phyloP scores from a whole-genome alignment of 2,329 filamentous ascomycete genomes.

The Incumbomyces lentus region DNA sequence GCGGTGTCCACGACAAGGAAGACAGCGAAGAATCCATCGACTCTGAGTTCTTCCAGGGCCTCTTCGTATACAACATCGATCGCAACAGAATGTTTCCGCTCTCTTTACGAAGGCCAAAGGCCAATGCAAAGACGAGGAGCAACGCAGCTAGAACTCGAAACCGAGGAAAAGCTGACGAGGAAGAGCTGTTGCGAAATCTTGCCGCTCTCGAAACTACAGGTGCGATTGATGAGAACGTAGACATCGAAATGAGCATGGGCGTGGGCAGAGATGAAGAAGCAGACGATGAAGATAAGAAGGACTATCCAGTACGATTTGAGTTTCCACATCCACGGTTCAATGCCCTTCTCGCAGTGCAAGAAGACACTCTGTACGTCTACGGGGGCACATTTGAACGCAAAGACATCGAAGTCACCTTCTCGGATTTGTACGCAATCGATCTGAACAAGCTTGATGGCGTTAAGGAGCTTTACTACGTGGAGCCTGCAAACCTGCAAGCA shows the following conservation, averaged over 20 bases:
- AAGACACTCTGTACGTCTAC: slow-evolving; percentile 86
- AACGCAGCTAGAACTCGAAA: slow-evolving; percentile 41
- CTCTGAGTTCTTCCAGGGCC: slow-evolving; percentile 87
- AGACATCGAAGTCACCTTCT: slow-evolving; percentile 89
- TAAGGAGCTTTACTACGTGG: slow-evolving; percentile 77
- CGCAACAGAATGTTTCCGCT: slow-evolving; percentile 90
- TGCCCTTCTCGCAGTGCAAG: slow-evolving; percentile 77
- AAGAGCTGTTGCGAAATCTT: slow-evolving; percentile 77
- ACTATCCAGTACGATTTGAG: slow-evolving; percentile 60
- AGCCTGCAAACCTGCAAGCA: slow-evolving; percentile 74
- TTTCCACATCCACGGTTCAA: slow-evolving; percentile 89
- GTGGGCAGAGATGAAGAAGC: slow-evolving; percentile 42
- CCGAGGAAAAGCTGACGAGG: slow-evolving; percentile 78
- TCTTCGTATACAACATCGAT: slow-evolving; percentile 92
- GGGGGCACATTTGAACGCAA: slow-evolving; percentile 93
- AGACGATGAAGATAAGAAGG: slow-evolving; percentile 40
- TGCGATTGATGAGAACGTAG: slow-evolving; percentile 45
- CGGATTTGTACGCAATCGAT: slow-evolving; percentile 87
- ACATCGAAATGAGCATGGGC: slow-evolving; percentile 29
- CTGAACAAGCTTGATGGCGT: slow-evolving; percentile 92
- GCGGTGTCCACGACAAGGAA: slow-evolving; percentile 88
- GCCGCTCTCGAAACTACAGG: slow-evolving; percentile 72
- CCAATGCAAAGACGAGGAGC: slow-evolving; percentile 46
- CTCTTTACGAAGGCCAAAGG: slow-evolving; percentile 61
- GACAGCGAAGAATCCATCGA: slow-evolving; percentile 90